phyloP scores from a whole-genome alignment of 352 stramenopile species.

The Blastocystis sp. region DNA sequence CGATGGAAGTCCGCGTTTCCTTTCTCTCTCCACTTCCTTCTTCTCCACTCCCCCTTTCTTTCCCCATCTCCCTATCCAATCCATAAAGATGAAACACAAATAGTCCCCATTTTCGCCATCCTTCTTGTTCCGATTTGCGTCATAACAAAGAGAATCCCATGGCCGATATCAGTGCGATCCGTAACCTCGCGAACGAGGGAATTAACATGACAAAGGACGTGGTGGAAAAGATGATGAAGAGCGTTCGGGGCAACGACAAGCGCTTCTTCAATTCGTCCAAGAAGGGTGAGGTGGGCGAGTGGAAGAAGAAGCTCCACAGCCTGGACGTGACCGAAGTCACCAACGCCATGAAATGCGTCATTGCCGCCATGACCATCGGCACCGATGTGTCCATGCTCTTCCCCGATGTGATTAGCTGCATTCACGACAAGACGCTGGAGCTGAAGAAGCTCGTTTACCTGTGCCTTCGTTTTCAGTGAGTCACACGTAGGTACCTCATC shows the following conservation, averaged over 20 bases:
- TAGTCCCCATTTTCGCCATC: too few species aligned
- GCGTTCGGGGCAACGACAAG: constrained; percentile 84
- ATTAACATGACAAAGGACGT: constrained; percentile 60
- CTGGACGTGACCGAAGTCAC: constrained; percentile 93
- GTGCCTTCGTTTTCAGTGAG: constrained; percentile 72
- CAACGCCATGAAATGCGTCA: constrained; percentile 96
- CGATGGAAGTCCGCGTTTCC: too few species aligned
- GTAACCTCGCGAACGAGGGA: constrained; percentile 57
- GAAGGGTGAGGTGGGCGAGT: constrained; percentile 95
- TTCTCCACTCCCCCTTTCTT: too few species aligned
- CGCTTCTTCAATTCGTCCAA: constrained; percentile 98
- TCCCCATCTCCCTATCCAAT: too few species aligned
- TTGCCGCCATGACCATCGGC: constrained; percentile 97
- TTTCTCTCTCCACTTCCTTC: too few species aligned
- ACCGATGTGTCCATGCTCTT: constrained; percentile 98
- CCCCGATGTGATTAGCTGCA: constrained; percentile 98
- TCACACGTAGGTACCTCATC: constrained; percentile 82
- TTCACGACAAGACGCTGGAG: constrained; percentile 81
- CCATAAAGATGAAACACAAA: too few species aligned
- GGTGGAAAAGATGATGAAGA: constrained; percentile 46
- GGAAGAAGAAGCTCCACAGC: constrained; percentile 92
- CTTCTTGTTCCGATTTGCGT: too few species aligned
- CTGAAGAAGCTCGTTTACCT: constrained; percentile 99
- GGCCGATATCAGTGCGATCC: constrained; percentile 59
- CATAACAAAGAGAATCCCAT: constrained; percentile 2